Base-by-base conservation (phyloP, 768 basidiomycete species). In the Strobilomyces dryophilus region DNA sequence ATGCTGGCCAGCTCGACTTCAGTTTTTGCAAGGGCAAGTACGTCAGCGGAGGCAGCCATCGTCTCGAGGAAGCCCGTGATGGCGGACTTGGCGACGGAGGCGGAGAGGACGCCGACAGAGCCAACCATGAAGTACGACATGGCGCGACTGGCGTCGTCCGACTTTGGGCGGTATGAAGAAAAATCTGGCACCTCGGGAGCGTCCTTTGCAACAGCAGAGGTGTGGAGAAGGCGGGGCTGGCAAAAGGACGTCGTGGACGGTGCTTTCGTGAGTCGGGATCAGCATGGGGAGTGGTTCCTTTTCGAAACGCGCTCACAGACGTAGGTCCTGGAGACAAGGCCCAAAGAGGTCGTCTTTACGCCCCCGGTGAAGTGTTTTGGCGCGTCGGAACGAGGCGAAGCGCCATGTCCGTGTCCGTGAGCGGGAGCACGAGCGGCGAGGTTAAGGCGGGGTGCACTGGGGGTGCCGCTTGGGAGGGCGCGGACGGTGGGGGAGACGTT, bases 11-110 rank as follows among this genome's bases (percentile, higher is more conserved):
- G 83, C 36, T 95, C 92, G 54, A 99, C 84, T 74, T 99, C 97
- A 56, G 98, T 92, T 77, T 98, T 98, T 56, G 97, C 97, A 60
- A 98, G 80, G 46, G 97, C 97, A 63, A 98, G 85, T 49, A 99
- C 95, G 68, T 99, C 97, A 34, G 95, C 94, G 36, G 94, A 95
- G 21, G 97, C 97, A 48, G 92, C 81, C 93, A 99, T 95, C 58
- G 92, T 94, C 66, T 87, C 83, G 55, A 99, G 78, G 75, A 98
- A 95, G 72, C 95, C 95, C 56, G 91, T 83, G 60, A 98, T 85
- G 61, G 87, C 84, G 31, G 92, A 92, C 76, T 98, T 95, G 62
- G 95, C 95, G 54, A 84, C 92, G 18, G 92, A 92, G 51, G 95
- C 97, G 57, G 92, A 86, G 71, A 99, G 82, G 65, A 97, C 81